Percentiles rank a stretch among this genome's conserved stretches.
These are phyloP conservation scores for Vitis hybrid DNA, from an alignment of 177 flowering plant genomes.

Conservation along the genomic window DNA sequence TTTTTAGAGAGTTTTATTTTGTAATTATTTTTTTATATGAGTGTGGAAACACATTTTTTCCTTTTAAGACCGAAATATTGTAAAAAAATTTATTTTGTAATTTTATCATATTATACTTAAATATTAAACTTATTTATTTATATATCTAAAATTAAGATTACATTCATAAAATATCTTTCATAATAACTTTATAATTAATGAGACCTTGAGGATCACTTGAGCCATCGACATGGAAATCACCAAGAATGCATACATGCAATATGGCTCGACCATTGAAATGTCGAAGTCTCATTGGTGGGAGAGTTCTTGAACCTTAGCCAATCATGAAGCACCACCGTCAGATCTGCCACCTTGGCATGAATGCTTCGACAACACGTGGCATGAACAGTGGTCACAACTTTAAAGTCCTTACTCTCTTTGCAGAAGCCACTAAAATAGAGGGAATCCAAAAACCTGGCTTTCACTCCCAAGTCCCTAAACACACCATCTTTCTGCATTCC, in stretches of 20 bases:
- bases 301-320: slow-evolving; percentile 39
- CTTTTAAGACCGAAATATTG: too few relatives aligned
- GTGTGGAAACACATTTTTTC: too few relatives aligned
- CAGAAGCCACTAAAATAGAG: slow-evolving; percentile 61
- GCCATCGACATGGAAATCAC: neutral
- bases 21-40: too few relatives aligned
- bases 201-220: too few relatives aligned
- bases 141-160: too few relatives aligned
- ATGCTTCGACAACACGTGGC: slow-evolving; percentile 67
- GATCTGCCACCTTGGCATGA: slow-evolving; percentile 49
- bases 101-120: too few relatives aligned
- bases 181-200: too few relatives aligned
- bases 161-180: too few relatives aligned
- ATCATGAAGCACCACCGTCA: slow-evolving; percentile 31
- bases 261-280: slow-evolving; percentile 9
- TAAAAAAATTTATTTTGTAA: too few relatives aligned
- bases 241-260: neutral
- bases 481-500: slow-evolving; percentile 25
- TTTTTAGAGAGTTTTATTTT: too few relatives aligned
- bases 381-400: slow-evolving; percentile 50
- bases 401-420: slow-evolving; percentile 33
- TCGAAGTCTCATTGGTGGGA: neutral
- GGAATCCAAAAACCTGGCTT: slow-evolving; percentile 44
- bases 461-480: slow-evolving; percentile 30
- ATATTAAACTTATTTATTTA: too few relatives aligned